These are phyloP conservation scores for Isatis lusitanica DNA, from an alignment of 441 rosid species.

Conservation along the genomic window DNA sequence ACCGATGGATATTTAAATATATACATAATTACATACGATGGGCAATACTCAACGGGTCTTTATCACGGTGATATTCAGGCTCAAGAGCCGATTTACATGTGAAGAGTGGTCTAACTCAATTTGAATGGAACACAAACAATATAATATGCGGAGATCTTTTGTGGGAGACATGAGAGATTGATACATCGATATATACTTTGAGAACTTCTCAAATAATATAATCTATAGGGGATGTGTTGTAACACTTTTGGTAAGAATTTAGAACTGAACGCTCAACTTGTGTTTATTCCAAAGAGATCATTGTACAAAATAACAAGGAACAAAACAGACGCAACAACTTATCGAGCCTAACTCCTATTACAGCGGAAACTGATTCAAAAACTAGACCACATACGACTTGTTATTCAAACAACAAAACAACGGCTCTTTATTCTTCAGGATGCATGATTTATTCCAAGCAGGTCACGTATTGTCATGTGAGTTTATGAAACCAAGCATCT, in stretches of 20 bases:
- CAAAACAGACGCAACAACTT: no score
- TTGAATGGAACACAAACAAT: neutral
- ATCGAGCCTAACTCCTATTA: no score
- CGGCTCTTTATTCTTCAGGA: no score
- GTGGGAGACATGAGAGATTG: neutral
- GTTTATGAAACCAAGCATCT: conserved; percentile 18
- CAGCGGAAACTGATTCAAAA: no score
- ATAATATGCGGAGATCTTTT: neutral
- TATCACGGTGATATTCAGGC: no score
- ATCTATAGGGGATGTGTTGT: neutral
- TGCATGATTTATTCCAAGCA: neutral
- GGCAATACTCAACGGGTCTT: neutral
- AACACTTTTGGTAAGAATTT: no score
- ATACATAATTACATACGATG: neutral
- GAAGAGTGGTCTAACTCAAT: neutral
- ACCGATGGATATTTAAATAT: neutral
- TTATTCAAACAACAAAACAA: no score
- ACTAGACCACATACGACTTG: no score
- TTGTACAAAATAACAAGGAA: no score
- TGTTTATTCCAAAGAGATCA: no score
- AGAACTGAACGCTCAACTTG: no score
- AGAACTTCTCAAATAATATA: neutral
- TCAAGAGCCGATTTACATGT: neutral
- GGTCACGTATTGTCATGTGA: neutral
- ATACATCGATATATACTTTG: neutral